These are phyloP conservation scores for Leavenworthia alabamica DNA, from an alignment of 345 rosid genomes.

Conservation along the genomic window DNA sequence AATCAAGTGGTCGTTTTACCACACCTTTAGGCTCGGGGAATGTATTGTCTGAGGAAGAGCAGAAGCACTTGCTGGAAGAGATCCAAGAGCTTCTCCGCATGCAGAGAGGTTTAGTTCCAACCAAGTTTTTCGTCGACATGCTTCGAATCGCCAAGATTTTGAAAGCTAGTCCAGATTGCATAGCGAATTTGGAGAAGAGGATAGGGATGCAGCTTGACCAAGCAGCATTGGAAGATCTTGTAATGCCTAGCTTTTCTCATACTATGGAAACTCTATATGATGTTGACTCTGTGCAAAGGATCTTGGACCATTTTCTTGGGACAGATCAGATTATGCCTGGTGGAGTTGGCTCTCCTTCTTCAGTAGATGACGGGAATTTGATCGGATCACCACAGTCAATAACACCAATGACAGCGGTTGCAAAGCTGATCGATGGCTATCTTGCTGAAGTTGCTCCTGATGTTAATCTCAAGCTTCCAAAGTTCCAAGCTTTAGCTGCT, in stretches of 20 bases:
- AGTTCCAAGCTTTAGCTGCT: conserved; percentile 88
- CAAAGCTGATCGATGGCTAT: conserved; percentile 95
- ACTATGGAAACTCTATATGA: conserved; percentile 88
- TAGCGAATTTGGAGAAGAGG: conserved; percentile 68
- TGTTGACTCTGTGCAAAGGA: conserved; percentile 82
- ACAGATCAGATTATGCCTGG: conserved; percentile 65
- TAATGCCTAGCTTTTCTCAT: conserved; percentile 84
- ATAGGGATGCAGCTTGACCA: conserved; percentile 97
- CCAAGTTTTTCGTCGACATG: conserved; percentile 77
- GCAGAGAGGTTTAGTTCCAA: conserved; percentile 72
- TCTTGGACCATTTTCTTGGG: conserved; percentile 78
- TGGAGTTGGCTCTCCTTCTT: conserved; percentile 68
- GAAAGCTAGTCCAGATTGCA: conserved; percentile 53
- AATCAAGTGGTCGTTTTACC: conserved; percentile 55
- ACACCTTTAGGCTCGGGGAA: conserved; percentile 46
- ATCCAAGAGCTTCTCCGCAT: conserved; percentile 60
- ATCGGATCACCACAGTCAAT: conserved; percentile 68
- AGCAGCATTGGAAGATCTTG: conserved; percentile 86
- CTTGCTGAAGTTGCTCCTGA: conserved; percentile 98
- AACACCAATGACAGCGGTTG: conserved; percentile 75
- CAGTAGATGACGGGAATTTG: conserved; percentile 71
- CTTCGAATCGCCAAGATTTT: conserved; percentile 80
- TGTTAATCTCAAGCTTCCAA: conserved; percentile 81
- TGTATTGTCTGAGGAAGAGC: conserved; percentile 77
- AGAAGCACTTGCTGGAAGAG: conserved; percentile 69